phyloP scores from a whole-genome alignment of 2,329 filamentous ascomycete genomes.

The Daldinia sp. region DNA sequence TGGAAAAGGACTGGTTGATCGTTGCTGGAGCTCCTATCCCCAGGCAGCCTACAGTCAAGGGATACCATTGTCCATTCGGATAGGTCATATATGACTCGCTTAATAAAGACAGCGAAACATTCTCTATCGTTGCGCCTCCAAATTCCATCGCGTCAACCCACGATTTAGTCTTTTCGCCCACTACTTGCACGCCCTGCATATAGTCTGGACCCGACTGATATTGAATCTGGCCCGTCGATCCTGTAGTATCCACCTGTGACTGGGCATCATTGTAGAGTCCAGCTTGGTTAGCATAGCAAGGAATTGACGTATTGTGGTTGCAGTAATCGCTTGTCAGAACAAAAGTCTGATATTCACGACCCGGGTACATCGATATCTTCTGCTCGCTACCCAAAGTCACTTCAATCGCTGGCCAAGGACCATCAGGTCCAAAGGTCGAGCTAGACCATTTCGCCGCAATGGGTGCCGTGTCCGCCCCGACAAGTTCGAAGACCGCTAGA shows the following conservation, averaged over 20 bases:
- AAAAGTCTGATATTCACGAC: slow-evolving; percentile 42
- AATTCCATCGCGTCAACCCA: slow-evolving; percentile 44
- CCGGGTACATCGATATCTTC: slow-evolving; percentile 44
- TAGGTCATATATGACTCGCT: slow-evolving; percentile 42
- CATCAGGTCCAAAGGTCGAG: slow-evolving; percentile 46
- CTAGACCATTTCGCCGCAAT: slow-evolving; percentile 43
- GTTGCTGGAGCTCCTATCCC: slow-evolving; percentile 43
- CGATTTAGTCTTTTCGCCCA: slow-evolving; percentile 34
- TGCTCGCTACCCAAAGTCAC: slow-evolving; percentile 39
- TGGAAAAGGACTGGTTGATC: slow-evolving; percentile 43
- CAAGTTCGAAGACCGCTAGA: slow-evolving; percentile 31
- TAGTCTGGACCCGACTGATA: slow-evolving; percentile 36
- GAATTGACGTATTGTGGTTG: slow-evolving; percentile 35
- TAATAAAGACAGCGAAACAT: slow-evolving; percentile 43
- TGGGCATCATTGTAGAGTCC: slow-evolving; percentile 43
- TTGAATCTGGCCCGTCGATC: slow-evolving; percentile 39
- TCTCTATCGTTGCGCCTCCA: slow-evolving; percentile 35
- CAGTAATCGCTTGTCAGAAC: slow-evolving; percentile 45
- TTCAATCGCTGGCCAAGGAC: slow-evolving; percentile 47
- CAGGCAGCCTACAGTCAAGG: slow-evolving; percentile 46
- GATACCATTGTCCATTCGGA: slow-evolving; percentile 44
- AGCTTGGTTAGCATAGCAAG: slow-evolving; percentile 42
- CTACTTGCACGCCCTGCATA: slow-evolving; percentile 41
- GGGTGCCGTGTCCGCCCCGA: slow-evolving; percentile 25
- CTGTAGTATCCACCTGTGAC: slow-evolving; percentile 40